Conservation (phyloP, 2,329 filamentous ascomycete genomes). For the Pseudogymnoascus pannorum region DNA sequence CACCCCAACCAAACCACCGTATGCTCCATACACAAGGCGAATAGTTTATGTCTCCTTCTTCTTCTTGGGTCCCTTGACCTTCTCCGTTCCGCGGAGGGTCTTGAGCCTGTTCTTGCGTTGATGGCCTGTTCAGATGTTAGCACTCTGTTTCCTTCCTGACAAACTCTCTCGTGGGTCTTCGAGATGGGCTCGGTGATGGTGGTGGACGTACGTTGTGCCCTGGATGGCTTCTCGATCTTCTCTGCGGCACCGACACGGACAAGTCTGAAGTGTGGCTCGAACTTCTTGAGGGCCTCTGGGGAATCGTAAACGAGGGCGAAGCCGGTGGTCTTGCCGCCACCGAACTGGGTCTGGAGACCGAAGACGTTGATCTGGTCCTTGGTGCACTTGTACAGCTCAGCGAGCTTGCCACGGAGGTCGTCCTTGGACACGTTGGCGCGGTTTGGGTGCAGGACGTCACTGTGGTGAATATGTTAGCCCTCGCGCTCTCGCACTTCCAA, state of each 20-base stretch:
- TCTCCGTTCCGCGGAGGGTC: slow-evolving; percentile 95
- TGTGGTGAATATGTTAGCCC: slow-evolving; percentile 34
- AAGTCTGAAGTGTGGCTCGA: slow-evolving; percentile 97
- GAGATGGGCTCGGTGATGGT: slow-evolving; percentile 43
- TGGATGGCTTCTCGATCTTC: slow-evolving; percentile 95
- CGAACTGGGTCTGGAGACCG: slow-evolving; percentile 96
- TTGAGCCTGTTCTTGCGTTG: slow-evolving; percentile 99
- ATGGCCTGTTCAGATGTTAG: slow-evolving; percentile 64
- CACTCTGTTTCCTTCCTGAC: neutral
- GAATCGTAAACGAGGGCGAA: slow-evolving; percentile 99
- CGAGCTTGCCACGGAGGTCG: slow-evolving; percentile 92
- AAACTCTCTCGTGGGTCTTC: neutral
- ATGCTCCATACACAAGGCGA: slow-evolving; percentile 21
- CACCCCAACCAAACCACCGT: slow-evolving; percentile 21
- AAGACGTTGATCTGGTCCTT: slow-evolving; percentile 98
- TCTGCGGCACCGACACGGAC: slow-evolving; percentile 84
- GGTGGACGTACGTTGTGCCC: slow-evolving; percentile 90
- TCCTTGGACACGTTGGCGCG: slow-evolving; percentile 98
- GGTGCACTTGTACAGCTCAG: slow-evolving; percentile 93
- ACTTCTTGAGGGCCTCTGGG: slow-evolving; percentile 98
- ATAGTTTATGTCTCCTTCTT: slow-evolving; percentile 84
- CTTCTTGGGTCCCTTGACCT: slow-evolving; percentile 91
- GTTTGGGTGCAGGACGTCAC: slow-evolving; percentile 99
- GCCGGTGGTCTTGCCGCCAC: slow-evolving; percentile 99
- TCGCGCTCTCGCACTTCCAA: slow-evolving; percentile 12